Base-by-base conservation (phyloP, 208 protist species). In the Trypanosoma cruzi region DNA sequence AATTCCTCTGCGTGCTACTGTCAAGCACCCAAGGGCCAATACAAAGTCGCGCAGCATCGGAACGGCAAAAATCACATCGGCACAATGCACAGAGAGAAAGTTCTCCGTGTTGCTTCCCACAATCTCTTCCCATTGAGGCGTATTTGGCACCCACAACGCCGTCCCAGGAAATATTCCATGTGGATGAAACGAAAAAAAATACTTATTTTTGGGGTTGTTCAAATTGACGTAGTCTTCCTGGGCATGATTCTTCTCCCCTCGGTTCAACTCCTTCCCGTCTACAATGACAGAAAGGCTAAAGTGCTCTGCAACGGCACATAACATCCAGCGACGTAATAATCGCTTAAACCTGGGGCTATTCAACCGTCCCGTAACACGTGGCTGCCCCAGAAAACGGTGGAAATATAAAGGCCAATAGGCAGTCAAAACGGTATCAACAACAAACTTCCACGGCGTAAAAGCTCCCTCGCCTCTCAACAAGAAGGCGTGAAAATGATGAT, bases 111-210 rank as follows among this genome's bases (percentile, higher is more conserved):
- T 86, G 54, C 37, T 46, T 18, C 85, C 85, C 8, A 86, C 42
- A 10, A 44, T 32, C 42, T 73, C 56, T 29, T 85, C 79, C 79
- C 82, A 88, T 26, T 81, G 66, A 13, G 31, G 36, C 7, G 82
- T 80, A 22, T 75, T 77, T 26, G 82, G 82, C 14, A 68, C 69
- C 68, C 73, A 85, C 26, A 80, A 58, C 29, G 75, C 71, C 16
- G 59, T 81, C 16, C 85, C 85, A n/a, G 89, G 84, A 64, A 90
- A 91, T 28, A 94, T 75, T 37, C 89, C 85, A 74, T 92, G 86
- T 32, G 86, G 85, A 66, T 91, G 83, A 65, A 89, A 94, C 11
- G 84, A 85, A 55, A 90, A 80, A 16, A 94, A 46, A 65, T 91
- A 91, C 73, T 88, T 78, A 36, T 87, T 88, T 18, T 49, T 52